Percentiles rank a stretch among this genome's conserved stretches.
These are phyloP conservation scores for Lophium mytilinum DNA, from an alignment of 495 filamentous ascomycete genomes.

Conservation along the genomic window DNA sequence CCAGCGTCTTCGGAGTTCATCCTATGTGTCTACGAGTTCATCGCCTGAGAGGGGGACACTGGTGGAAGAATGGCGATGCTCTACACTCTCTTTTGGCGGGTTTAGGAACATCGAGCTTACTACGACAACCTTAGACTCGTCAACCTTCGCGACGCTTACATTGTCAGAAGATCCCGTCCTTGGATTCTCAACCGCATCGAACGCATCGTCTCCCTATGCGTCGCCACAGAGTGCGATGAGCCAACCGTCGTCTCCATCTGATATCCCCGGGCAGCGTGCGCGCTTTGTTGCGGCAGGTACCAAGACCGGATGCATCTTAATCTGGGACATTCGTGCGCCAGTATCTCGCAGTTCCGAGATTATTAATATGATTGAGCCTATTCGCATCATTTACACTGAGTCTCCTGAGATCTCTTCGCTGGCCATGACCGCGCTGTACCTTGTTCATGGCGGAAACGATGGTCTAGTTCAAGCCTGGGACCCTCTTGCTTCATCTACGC, in stretches of 20 bases:
- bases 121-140: constrained; percentile 65
- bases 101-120: constrained; percentile 54
- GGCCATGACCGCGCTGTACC: constrained; percentile 76
- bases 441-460: constrained; percentile 91
- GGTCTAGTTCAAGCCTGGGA: constrained; percentile 97
- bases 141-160: constrained; percentile 59
- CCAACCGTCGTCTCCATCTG: constrained; percentile 34
- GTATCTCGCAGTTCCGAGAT: constrained; percentile 42
- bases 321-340: constrained; percentile 78
- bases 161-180: constrained; percentile 68
- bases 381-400: constrained; percentile 81
- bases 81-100: constrained; percentile 49
- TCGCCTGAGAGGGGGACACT: constrained; percentile 21
- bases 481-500: constrained; percentile 69
- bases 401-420: constrained; percentile 81
- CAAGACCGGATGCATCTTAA: constrained; percentile 60
- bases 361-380: constrained; percentile 50
- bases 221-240: constrained; percentile 48
- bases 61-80: constrained; percentile 54
- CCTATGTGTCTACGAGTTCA: constrained; percentile 10
- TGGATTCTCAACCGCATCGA: constrained; percentile 46
- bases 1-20: constrained; percentile 18
- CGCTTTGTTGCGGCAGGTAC: constrained; percentile 79
- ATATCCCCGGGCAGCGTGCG: constrained; percentile 75
- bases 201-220: constrained; percentile 48